A percentile compares a stretch with the other conserved stretches of the same genome.
These are phyloP conservation scores for Akanthomyces uredinophilus DNA, from an alignment of 2,329 filamentous ascomycete species.

Conservation along the genomic window DNA sequence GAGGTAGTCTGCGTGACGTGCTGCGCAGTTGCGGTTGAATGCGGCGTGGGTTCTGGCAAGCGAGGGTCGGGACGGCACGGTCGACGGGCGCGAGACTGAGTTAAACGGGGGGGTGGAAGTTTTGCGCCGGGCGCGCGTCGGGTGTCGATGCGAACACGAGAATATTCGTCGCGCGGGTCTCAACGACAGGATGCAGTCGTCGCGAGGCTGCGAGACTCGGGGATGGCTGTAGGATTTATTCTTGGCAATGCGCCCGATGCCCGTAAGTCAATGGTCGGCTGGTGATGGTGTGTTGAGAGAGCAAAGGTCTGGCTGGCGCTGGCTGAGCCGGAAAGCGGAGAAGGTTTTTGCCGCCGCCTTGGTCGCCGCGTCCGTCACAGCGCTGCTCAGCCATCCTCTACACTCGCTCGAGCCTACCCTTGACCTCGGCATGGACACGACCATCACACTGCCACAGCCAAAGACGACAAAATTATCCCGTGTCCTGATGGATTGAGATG, in stretches of 20 bases:
- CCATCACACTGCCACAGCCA: background rate
- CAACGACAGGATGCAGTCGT: background rate
- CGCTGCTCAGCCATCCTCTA: background rate
- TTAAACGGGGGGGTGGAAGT: constrained; percentile 6
- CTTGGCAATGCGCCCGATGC: constrained; percentile 12
- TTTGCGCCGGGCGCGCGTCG: constrained; percentile 12
- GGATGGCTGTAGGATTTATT: constrained; percentile 9
- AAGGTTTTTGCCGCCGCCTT: constrained; percentile 11
- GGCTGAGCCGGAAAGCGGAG: constrained; percentile 13
- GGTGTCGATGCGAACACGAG: background rate
- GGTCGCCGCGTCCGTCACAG: background rate
- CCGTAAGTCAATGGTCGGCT: constrained; percentile 6
- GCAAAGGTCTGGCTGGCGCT: constrained; percentile 8
- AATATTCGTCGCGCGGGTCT: background rate
- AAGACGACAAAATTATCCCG: background rate
- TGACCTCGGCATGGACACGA: background rate
- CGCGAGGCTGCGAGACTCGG: background rate
- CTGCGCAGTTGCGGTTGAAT: background rate
- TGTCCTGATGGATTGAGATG: background rate
- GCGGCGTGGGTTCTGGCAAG: background rate
- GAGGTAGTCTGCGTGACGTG: background rate
- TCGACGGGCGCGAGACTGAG: background rate
- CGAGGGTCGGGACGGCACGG: constrained; percentile 1
- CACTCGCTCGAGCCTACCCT: background rate
- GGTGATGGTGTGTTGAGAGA: constrained; percentile 10